Evolutionary conservation across 1,284 basidiomycete genomes (phyloP), one percentile per base, ranked within the genome.

Genomic region (Cryptococcus sp.): DNA sequence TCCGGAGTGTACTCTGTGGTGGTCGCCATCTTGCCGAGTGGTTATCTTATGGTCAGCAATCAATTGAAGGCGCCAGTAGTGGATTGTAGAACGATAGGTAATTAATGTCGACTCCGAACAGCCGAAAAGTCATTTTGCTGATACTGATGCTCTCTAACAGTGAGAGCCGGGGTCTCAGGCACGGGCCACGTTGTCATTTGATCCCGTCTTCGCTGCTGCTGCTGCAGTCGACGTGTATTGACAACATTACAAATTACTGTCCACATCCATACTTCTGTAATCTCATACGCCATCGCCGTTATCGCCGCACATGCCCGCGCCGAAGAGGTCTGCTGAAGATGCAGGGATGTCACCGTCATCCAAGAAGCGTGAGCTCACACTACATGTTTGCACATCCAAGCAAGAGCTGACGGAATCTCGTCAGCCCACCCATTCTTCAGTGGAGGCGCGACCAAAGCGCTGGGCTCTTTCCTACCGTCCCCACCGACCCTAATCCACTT

Each of bases 1-100:
- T 87, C 84, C 40, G 84, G 78, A 16, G 82, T 68, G 64, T 71
- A 74, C 50, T 69, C 38, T 3, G 42, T 43, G n/a, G 49, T 25
- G 42, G 55, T 55, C 17, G 30, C 30, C 30, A 35, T 35, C 13
- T 8, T 35, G 30, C 30, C 30, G 8, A 35, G 30, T 35, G 10
- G 27, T 50, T 25, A 42, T 52, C 15, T 6, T 20, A 6, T 16
- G 27, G 20, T 25, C 5, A 49, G 19, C 35, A 40, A 40, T 30
- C 22, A 41, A 25, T 45, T 45, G 16, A 19, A 19, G 40, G 42
- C 5, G 15, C 42, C n/a, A 45, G 42, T 45, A 45, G 42, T 8
- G 8, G 42, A n/a, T 8, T 35, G 13, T 35, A 2, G 7, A 35
- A 13, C 2, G 30, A 13, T 10, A 35, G 30, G 8, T 35, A 35